Evolutionary conservation across 495 filamentous ascomycete genomes (phyloP).

Genomic region (Lophiostoma macrostomum): DNA sequence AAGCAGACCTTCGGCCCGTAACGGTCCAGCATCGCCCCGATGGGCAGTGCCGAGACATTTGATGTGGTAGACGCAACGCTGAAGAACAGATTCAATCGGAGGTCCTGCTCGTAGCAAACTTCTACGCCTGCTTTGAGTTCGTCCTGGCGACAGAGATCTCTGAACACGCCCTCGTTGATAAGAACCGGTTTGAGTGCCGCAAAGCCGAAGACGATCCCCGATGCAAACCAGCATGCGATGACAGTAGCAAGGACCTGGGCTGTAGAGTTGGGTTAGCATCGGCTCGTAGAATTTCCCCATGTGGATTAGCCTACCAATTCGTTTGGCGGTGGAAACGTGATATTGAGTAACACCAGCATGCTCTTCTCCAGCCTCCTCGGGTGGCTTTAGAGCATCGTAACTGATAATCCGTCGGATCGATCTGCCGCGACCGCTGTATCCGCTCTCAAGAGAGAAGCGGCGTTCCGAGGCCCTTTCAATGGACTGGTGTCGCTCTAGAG

Average conservation of each 20-base stretch:
- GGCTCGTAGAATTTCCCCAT: constrained; percentile 9
- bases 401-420: constrained; percentile 29
- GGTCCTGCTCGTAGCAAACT: constrained; percentile 29
- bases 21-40: constrained; percentile 78
- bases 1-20: constrained; percentile 76
- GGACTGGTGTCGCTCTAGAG: constrained; percentile 11
- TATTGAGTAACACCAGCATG: constrained; percentile 33
- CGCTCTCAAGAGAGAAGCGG: constrained; percentile 18
- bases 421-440: constrained; percentile 1
- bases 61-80: constrained; percentile 33
- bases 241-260: constrained; percentile 30
- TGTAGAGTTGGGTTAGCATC: constrained; percentile 5
- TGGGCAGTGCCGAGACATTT: constrained; percentile 73
- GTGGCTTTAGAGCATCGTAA: constrained; percentile 33
- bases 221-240: constrained; percentile 29
- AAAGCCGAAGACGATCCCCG: constrained; percentile 33
- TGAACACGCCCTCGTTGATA: constrained; percentile 31
- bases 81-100: constrained; percentile 41
- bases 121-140: constrained; percentile 18
- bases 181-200: constrained; percentile 33
- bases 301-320: constrained; percentile 29
- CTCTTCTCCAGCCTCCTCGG: constrained; percentile 25
- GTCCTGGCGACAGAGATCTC: constrained; percentile 21
- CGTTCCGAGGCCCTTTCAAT: constrained; percentile 8
- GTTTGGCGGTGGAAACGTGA: constrained; percentile 25